These are phyloP conservation scores for Castanea sativa DNA, from an alignment of 306 rosid genomes.

Conservation along the genomic window DNA sequence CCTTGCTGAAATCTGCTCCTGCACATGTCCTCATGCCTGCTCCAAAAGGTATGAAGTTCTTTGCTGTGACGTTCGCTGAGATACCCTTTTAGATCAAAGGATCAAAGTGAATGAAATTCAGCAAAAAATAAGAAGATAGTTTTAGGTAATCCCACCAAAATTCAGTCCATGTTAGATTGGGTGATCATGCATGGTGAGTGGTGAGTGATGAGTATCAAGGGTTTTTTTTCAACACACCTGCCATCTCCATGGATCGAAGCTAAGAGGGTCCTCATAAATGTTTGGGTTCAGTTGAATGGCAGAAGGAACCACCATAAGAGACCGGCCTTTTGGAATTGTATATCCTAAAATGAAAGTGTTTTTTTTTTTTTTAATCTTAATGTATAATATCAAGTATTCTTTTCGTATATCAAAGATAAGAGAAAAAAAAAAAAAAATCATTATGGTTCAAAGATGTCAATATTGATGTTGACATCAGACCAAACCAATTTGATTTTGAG, in stretches of 20 bases:
- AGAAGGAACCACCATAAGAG: background rate
- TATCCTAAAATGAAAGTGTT: background rate
- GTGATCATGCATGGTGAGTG: no score
- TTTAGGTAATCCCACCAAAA: background rate
- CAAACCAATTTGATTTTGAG: background rate
- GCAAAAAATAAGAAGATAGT: background rate
- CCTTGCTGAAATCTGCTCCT: conserved; percentile 27
- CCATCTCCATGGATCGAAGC: background rate
- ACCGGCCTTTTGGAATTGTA: conserved; percentile 1
- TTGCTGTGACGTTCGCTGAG: conserved; percentile 3
- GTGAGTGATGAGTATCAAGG: background rate
- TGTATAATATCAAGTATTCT: background rate
- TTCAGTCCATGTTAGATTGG: background rate
- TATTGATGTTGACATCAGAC: no score
- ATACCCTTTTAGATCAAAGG: background rate
- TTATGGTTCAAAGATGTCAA: no score
- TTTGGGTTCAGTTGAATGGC: background rate
- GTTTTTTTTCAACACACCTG: background rate
- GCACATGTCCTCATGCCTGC: conserved; percentile 24
- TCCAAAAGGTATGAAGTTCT: conserved; percentile 28
- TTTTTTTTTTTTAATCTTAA: no score
- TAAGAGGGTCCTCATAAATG: background rate
- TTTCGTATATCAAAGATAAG: no score
- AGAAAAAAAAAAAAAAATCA: no score
- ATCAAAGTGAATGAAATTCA: background rate